Conservation (phyloP, 371 early-diverging fungal species). For the Saksenaea oblongispora region DNA sequence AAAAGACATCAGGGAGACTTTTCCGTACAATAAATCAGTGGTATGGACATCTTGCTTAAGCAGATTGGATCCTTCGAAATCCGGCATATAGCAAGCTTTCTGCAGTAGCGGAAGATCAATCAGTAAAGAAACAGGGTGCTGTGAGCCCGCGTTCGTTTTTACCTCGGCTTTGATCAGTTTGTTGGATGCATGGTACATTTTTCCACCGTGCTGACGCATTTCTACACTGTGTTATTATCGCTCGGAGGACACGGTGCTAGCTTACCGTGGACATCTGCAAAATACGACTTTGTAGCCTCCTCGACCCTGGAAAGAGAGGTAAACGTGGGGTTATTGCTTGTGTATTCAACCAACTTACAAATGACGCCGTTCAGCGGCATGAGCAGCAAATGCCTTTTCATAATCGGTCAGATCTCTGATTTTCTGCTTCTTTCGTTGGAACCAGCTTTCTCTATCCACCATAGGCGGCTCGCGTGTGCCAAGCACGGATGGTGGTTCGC, state of each 20-base stretch:
- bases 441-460: conserved; percentile 36
- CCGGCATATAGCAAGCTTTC: conserved; percentile 73
- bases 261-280: conserved; percentile 66
- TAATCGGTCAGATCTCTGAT: conserved; percentile 46
- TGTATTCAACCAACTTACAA: conserved; percentile 42
- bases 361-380: conserved; percentile 55
- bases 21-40: conserved; percentile 52
- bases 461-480: conserved; percentile 44
- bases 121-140: background rate
- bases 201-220: conserved; percentile 64
- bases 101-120: conserved; percentile 16
- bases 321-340: background rate
- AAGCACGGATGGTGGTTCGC: conserved; percentile 32
- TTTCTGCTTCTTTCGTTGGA: conserved; percentile 45
- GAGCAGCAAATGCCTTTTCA: conserved; percentile 53
- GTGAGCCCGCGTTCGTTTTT: no score
- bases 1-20: conserved; percentile 67
- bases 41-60: conserved; percentile 56
- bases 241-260: background rate
- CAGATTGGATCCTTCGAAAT: conserved; percentile 63
- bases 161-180: conserved; percentile 51
- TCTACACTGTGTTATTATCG: conserved; percentile 29
- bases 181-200: conserved; percentile 66
- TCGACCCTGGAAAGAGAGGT: conserved; percentile 40
- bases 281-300: conserved; percentile 67